Conservation (phyloP, 352 stramenopile species). For the Pythium chondricola region DNA sequence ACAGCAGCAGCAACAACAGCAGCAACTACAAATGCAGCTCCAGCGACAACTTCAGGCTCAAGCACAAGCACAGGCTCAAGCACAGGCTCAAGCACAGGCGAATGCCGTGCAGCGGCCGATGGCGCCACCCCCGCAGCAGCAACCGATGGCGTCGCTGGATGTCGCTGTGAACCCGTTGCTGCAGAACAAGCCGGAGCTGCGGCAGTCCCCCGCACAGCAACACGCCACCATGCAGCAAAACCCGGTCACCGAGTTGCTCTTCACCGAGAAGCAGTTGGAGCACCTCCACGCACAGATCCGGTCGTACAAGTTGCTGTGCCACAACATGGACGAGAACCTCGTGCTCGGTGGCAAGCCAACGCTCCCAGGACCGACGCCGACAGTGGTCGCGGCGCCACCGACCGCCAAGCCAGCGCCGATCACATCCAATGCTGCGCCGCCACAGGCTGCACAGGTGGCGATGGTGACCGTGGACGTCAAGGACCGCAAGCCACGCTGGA, state of each 20-base stretch:
- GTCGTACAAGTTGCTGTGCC: constrained; percentile 75
- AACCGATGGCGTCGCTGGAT: constrained; percentile 24
- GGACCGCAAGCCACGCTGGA: constrained; percentile 57
- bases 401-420: background rate
- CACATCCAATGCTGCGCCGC: too few species aligned
- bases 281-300: constrained; percentile 84
- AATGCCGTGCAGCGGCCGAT: background rate
- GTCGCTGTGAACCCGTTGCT: constrained; percentile 57
- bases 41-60: constrained; percentile 25
- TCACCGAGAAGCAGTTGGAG: constrained; percentile 83
- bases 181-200: constrained; percentile 42
- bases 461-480: constrained; percentile 20
- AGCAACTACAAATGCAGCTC: constrained; percentile 27
- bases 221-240: constrained; percentile 29
- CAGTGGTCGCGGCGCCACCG: background rate
- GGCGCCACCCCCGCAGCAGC: background rate
- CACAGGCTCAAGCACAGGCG: constrained; percentile 10
- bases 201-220: constrained; percentile 25
- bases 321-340: constrained; percentile 64
- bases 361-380: background rate
- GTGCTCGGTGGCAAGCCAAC: constrained; percentile 3
- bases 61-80: constrained; percentile 22
- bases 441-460: constrained; percentile 1
- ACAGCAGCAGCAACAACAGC: constrained; percentile 25
- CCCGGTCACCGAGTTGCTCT: constrained; percentile 40